Evolutionary conservation across 2,329 filamentous ascomycete species (phyloP), one percentile per base, ranked within the genome.

Genomic region (Trichoderma gracile): DNA sequence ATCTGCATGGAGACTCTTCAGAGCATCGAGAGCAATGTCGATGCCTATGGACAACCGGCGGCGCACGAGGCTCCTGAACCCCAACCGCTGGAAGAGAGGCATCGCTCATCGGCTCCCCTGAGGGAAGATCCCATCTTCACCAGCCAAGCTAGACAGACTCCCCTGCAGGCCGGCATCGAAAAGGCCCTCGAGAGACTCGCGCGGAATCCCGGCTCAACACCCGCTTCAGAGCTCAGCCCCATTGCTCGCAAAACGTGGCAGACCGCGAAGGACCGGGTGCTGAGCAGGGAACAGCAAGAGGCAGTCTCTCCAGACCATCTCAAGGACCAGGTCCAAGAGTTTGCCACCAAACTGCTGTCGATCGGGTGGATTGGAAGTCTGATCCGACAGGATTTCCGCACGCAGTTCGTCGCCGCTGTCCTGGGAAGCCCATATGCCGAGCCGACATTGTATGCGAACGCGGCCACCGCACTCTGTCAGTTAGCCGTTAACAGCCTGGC

Each of bases 351-450:
- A 52, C 68, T 84, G 10, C 73, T 87, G 57, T 72, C 75, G 56
- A 68, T 84, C 21, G 78, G 81, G 15, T 84, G 83, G 3, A 54
- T 92, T 1, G 91, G 91, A 10, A 80, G 78, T 65, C 81, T 89
- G 0, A 92, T 97, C 74, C 86, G 89, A 25, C 86, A 90, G 69
- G 84, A 86, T 4, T 91, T 92, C 73, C 78, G 82, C 14, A 85
- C 86, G 30, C 86, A 85, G 42, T 81, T 92, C 27, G 84, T 84
- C 1, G 82, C 85, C 2, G 85, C 89, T 14, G 85, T 96, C 4
- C 81, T 95, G 21, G 93, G 92, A 38, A 80, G 83, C 0, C 93
- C 93, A 0, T 87, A 89, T 71, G 89, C 89, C 3, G 87, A 90
- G 72, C 79, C 86, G 1, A 85, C 85, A 33, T 78, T 89, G 17